Percentiles rank a stretch among this genome's conserved stretches.
Evolutionary conservation across 371 early-diverging fungal genomes (phyloP).

Genomic region (Mycotypha africana): DNA sequence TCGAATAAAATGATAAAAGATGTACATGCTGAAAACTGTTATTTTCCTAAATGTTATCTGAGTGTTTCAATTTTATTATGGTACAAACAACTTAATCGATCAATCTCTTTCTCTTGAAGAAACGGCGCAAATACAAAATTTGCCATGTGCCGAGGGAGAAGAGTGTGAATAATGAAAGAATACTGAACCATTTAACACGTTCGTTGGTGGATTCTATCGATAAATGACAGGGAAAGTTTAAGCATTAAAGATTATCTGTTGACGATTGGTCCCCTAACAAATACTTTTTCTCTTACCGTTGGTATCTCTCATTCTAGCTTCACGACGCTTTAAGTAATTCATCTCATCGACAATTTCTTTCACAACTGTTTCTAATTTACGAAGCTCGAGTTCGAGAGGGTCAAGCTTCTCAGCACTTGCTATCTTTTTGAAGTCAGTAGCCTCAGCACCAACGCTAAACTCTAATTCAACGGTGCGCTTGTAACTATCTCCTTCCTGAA

Average conservation of each 20-base stretch:
- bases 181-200: conserved; percentile 75
- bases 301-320: conserved; percentile 78
- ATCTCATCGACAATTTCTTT: conserved; percentile 76
- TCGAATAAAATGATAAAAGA: too few relatives aligned
- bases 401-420: conserved; percentile 73
- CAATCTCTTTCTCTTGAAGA: conserved; percentile 86
- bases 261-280: conserved; percentile 1
- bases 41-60: too few relatives aligned
- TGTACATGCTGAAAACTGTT: too few relatives aligned
- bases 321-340: conserved; percentile 73
- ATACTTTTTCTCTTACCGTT: conserved; percentile 60
- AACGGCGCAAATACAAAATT: conserved; percentile 74
- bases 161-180: conserved; percentile 63
- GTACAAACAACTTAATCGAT: conserved; percentile 43
- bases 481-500: conserved; percentile 49
- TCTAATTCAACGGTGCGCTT: conserved; percentile 65
- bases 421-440: conserved; percentile 63
- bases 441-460: conserved; percentile 85
- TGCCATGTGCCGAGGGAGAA: conserved; percentile 75
- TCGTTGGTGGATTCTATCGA: conserved; percentile 79
- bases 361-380: conserved; percentile 70
- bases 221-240: too few relatives aligned
- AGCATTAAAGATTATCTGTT: too few relatives aligned
- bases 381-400: conserved; percentile 87
- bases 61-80: too few relatives aligned